These are phyloP conservation scores for Xerocomus amazonicus DNA, from an alignment of 1,284 basidiomycete species.

Conservation along the genomic window DNA sequence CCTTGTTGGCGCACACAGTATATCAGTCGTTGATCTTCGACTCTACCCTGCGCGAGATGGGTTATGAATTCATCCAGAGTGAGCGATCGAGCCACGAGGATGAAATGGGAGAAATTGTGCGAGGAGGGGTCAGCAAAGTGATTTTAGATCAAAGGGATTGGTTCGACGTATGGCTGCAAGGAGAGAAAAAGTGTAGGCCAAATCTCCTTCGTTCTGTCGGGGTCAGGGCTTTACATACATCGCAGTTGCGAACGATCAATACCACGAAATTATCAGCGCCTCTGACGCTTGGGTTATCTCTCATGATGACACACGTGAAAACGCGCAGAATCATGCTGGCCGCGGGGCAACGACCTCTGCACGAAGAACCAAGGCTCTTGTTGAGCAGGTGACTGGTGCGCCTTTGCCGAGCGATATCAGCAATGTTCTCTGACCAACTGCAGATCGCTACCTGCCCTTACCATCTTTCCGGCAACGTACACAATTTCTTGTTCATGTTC, in stretches of 20 bases:
- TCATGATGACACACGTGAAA: constrained; percentile 60
- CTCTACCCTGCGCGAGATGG: constrained; percentile 71
- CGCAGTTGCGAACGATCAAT: constrained; percentile 75
- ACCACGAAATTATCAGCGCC: constrained; percentile 76
- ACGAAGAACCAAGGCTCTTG: constrained; percentile 73
- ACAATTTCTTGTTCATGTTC: constrained; percentile 80
- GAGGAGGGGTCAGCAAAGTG: constrained; percentile 77
- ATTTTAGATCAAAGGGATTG: constrained; percentile 82
- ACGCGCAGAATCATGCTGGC: constrained; percentile 38
- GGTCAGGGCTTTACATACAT: constrained; percentile 1
- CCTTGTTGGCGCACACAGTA: constrained; percentile 91
- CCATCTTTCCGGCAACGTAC: constrained; percentile 76
- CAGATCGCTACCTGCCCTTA: constrained; percentile 87
- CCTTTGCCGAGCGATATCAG: constrained; percentile 4
- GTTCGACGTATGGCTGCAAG: constrained; percentile 88
- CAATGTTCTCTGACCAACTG: constrained; percentile 1
- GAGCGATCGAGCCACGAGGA: constrained; percentile 43
- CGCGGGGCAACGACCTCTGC: constrained; percentile 75
- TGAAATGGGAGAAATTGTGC: constrained; percentile 37
- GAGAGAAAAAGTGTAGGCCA: constrained; percentile 78
- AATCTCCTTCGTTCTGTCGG: neutral
- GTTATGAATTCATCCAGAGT: constrained; percentile 50
- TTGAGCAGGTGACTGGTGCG: constrained; percentile 85
- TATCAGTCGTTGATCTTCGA: constrained; percentile 92
- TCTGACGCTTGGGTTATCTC: constrained; percentile 87